These are phyloP conservation scores for Pythium vanterpoolii DNA, from an alignment of 352 stramenopile genomes.

Conservation along the genomic window DNA sequence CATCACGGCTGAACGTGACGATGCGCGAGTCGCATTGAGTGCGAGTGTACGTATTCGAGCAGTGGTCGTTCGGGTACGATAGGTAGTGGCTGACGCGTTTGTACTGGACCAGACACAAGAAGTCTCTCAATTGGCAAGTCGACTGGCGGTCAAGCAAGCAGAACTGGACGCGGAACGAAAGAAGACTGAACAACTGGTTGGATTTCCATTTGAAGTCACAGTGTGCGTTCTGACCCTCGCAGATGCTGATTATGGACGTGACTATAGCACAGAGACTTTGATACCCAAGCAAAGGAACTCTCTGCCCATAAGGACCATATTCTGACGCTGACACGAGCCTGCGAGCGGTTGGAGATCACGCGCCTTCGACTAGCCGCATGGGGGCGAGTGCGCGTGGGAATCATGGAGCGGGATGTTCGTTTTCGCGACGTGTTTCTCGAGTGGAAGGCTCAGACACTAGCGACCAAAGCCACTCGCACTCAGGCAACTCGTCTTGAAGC, in stretches of 20 bases:
- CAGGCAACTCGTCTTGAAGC: not conserved
- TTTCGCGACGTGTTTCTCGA: slow-evolving; percentile 13
- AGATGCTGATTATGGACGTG: too few species aligned
- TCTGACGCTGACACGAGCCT: not conserved
- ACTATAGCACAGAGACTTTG: not conserved
- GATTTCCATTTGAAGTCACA: not conserved
- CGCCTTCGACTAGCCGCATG: slow-evolving; percentile 11
- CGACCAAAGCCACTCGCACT: not conserved
- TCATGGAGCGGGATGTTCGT: not conserved
- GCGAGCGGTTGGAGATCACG: slow-evolving; percentile 8
- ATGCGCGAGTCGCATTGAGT: not conserved
- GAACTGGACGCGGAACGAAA: slow-evolving; percentile 3
- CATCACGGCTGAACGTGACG: slow-evolving; percentile 5
- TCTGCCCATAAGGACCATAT: not conserved
- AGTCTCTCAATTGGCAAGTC: slow-evolving; percentile 3
- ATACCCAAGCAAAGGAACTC: not conserved
- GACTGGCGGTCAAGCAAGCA: slow-evolving; percentile 5
- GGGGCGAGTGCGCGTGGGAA: not conserved
- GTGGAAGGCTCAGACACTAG: slow-evolving; percentile 12
- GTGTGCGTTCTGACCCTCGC: not conserved
- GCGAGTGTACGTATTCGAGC: slow-evolving; percentile 1
- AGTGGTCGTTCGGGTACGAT: not conserved
- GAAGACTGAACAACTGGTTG: not conserved
- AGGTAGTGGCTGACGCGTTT: not conserved
- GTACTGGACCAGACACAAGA: not conserved